Conservation (phyloP, 495 filamentous ascomycete species). For the Xylaria cubensis region DNA sequence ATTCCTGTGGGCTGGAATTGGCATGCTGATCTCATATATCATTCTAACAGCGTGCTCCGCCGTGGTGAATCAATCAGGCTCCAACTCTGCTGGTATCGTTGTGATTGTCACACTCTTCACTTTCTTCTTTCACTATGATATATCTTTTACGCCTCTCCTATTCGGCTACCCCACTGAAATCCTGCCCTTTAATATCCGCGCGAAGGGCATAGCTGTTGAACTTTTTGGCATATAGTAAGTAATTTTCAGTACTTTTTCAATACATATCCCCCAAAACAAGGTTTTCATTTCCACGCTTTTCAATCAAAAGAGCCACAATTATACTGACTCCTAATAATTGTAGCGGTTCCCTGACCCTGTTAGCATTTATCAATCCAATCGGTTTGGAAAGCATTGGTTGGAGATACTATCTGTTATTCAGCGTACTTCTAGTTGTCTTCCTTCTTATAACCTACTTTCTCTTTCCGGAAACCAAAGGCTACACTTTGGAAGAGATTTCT, state of each 20-base stretch:
- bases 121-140: constrained; percentile 55
- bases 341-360: constrained; percentile 52
- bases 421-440: constrained; percentile 52
- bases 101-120: constrained; percentile 51
- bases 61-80: constrained; percentile 38
- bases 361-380: constrained; percentile 59
- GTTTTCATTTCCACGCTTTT: no score
- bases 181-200: constrained; percentile 49
- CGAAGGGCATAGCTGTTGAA: constrained; percentile 56
- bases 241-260: background rate
- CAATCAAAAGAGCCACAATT: background rate
- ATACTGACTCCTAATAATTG: background rate
- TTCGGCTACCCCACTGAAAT: constrained; percentile 50
- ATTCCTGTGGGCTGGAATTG: constrained; percentile 55
- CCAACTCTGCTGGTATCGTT: constrained; percentile 43
- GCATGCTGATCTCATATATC: constrained; percentile 61
- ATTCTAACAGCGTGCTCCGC: constrained; percentile 54
- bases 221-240: constrained; percentile 47
- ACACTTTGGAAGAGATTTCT: constrained; percentile 57
- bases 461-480: constrained; percentile 58
- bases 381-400: constrained; percentile 48
- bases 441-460: constrained; percentile 50
- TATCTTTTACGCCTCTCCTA: constrained; percentile 37
- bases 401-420: constrained; percentile 54
- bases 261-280: background rate